Base-by-base conservation (phyloP, 2,329 filamentous ascomycete genomes). In the Paraconiothyrium brasiliense region DNA sequence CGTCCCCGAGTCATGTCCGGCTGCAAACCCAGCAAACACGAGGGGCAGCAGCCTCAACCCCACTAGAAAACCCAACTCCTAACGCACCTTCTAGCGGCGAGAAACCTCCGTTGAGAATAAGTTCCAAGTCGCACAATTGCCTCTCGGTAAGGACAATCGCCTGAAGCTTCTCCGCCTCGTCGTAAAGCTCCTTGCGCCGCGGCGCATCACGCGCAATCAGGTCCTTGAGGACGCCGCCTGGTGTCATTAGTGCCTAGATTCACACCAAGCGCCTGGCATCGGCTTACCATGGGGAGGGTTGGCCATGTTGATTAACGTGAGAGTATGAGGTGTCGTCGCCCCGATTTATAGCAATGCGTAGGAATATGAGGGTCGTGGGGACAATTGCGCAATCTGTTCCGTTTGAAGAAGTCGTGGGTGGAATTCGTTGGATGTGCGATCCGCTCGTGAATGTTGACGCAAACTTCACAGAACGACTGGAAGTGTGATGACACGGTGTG, bases 61-160 rank as follows among this genome's bases (percentile, higher is more conserved):
- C 57, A 54, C 59, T 54, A 61, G 48, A 50, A 56, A 41, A 58
- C 46, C 52, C 49, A 48, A 69, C 66, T 64, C 71, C 64, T 24
- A 63, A 74, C 67, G 86, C 89, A 96, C 94, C 95, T 88, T 99
- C 94, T 44, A 99, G 88, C 62, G 95, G 95, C 68, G 94, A 97
- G 85, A 99, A 99, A 69, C 95, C 95, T 79, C 95, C 95, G 81
- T 93, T 98, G 81, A 99, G 89, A 76, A 99, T 93, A 82, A 99
- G 84, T 83, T 99, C 95, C 70, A 99, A 87, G 86, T 99, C 95
- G 83, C 95, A 99, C 54, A 99, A 89, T 83, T 99, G 95, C 75
- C 95, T 90, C 86, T 99, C 95, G 55, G 88, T 91, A 70, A 99
- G 89, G 62, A 91, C 84, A 70, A 99, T 86, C 41, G 94, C 92